These are phyloP conservation scores for Pichia phayaonensis DNA, from an alignment of 805 yeast species.

Conservation along the genomic window DNA sequence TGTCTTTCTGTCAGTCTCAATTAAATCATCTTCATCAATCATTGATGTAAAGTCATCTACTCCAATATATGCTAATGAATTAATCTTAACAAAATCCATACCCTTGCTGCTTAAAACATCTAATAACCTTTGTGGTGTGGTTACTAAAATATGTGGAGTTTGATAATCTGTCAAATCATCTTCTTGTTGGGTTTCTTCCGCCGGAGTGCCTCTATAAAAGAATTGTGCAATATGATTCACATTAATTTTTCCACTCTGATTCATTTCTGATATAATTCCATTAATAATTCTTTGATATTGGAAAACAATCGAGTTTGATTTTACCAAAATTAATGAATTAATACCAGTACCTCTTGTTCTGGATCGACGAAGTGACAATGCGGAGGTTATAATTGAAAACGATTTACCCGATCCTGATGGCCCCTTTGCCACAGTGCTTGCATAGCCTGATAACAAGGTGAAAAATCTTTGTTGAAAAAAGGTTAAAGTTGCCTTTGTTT, in stretches of 20 bases:
- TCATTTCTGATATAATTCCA: slow-evolving; percentile 10
- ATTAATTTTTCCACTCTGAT: neutral
- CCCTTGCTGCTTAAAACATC: slow-evolving; percentile 29
- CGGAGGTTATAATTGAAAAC: slow-evolving; percentile 21
- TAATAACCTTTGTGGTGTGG: slow-evolving; percentile 31
- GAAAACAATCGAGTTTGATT: slow-evolving; percentile 20
- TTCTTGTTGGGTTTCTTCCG: slow-evolving; percentile 22
- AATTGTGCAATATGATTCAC: slow-evolving; percentile 22
- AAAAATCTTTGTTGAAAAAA: slow-evolving; percentile 25
- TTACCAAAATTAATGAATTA: slow-evolving; percentile 26
- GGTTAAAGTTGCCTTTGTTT: slow-evolving; percentile 16
- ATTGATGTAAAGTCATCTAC: slow-evolving; percentile 30
- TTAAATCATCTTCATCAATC: slow-evolving; percentile 16
- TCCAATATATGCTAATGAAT: slow-evolving; percentile 21
- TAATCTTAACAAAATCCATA: slow-evolving; percentile 24
- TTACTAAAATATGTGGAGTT: slow-evolving; percentile 26
- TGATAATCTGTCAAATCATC: slow-evolving; percentile 15
- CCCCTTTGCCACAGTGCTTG: slow-evolving; percentile 27
- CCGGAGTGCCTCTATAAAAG: slow-evolving; percentile 22
- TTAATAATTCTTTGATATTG: slow-evolving; percentile 17
- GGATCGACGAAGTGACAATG: slow-evolving; percentile 20
- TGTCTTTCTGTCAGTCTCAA: slow-evolving; percentile 15
- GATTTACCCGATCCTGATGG: slow-evolving; percentile 28
- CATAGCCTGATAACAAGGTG: slow-evolving; percentile 18
- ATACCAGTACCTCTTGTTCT: slow-evolving; percentile 22